Base-by-base conservation (phyloP, 2,329 filamentous ascomycete genomes). In the Fusarium caatingaense region DNA sequence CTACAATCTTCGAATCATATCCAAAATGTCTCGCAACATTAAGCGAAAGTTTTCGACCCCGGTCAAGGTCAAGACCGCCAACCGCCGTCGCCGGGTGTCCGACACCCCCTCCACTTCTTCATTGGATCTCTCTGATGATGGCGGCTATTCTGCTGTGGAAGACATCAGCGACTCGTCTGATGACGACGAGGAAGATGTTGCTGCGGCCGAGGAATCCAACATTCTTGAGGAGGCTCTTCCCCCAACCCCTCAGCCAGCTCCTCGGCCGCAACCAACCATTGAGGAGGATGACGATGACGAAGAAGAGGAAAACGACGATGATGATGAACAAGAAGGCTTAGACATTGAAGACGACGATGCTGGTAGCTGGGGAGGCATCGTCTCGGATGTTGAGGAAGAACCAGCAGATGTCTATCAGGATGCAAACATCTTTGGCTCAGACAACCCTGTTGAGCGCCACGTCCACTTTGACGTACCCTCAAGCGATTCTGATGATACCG, bases 151-250 rank as follows among this genome's bases (percentile, higher is more conserved):
- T 3, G 91, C 86, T 40, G 91, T 97, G 64, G 92, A 95, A 76
- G 88, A 93, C 53, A 91, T 97, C 65, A 92, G 88, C 72, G 92
- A 94, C 73, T 91, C 89, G 13, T 92, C 87, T 56, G 87, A 94
- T 67, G 91, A 93, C 69, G 92, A 95, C 78, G 91, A 95, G 79
- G 88, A 92, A 70, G 88, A 92, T 84, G 88, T 95, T 59, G 87
- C 92, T 76, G 88, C 90, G 84, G 86, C 89, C 83, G 93, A 96
- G 86, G 92, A 94, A 83, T 86, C 89, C 78, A 88, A 91, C 72
- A 93, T 94, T 67, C 83, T 92, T 61, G 80, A 80, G 59, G 80
- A 84, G 69, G 80, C 79, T 68, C 76, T 77, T 30, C 78, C 80
- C 49, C 78, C 81, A 41, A 77, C 64, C 34, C 67, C 78, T 65